Conservation (phyloP, 345 rosid genomes). For the Eucalyptus marginata region DNA sequence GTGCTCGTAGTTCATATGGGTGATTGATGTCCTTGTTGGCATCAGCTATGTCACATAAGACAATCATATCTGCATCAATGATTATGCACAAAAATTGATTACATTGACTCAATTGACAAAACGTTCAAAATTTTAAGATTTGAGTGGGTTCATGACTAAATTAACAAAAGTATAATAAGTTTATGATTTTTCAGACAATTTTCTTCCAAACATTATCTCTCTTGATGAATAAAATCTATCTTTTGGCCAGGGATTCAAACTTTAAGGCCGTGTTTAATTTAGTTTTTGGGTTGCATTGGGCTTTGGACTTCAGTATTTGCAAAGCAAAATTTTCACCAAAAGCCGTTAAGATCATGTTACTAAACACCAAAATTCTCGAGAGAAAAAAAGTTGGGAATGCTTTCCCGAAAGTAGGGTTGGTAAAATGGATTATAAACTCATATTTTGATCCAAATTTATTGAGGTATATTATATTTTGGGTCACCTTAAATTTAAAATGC, state of each 20-base stretch:
- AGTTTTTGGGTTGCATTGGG: neutral
- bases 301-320: neutral
- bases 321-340: neutral
- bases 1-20: neutral
- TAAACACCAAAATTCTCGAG: neutral
- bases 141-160: no score
- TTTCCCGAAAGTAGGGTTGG: neutral
- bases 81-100: no score
- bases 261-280: neutral
- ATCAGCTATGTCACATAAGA: no score
- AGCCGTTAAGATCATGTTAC: neutral
- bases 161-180: no score
- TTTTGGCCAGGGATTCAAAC: neutral
- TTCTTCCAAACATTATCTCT: neutral
- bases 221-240: neutral
- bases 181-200: no score
- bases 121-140: accelerated
- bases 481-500: neutral
- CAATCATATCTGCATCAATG: no score
- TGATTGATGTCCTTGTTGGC: neutral
- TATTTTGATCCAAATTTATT: neutral
- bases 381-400: neutral
- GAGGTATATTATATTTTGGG: neutral
- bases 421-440: neutral
- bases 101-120: no score